phyloP scores from a whole-genome alignment of 1,284 basidiomycete species.

The Stereum hirsutum region DNA sequence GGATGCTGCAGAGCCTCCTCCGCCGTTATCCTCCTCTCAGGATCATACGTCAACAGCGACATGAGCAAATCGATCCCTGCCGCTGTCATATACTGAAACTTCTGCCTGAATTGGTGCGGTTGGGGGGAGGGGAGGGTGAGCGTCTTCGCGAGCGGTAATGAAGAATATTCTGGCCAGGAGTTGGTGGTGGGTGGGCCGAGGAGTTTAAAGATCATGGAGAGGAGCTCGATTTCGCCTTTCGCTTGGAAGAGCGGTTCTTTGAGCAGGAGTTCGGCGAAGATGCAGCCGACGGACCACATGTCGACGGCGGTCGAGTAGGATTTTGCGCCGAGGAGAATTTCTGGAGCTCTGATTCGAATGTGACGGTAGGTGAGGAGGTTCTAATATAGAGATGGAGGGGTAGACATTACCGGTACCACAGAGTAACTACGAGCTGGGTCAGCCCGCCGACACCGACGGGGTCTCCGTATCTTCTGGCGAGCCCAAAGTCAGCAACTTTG shows the following conservation, averaged over 20 bases:
- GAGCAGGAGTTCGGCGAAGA: slow-evolving; percentile 92
- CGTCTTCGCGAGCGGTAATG: slow-evolving; percentile 74
- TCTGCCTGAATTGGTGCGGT: slow-evolving; percentile 60
- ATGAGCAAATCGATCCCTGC: slow-evolving; percentile 83
- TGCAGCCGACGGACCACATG: slow-evolving; percentile 99
- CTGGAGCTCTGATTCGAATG: slow-evolving; percentile 65
- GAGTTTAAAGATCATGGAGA: slow-evolving; percentile 89
- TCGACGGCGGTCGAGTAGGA: slow-evolving; percentile 96
- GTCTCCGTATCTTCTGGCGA: slow-evolving; percentile 93
- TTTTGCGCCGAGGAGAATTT: slow-evolving; percentile 87
- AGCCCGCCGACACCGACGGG: slow-evolving; percentile 88
- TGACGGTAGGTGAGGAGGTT: slow-evolving; percentile 6
- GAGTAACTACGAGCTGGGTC: slow-evolving; percentile 95
- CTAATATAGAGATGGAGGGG: slow-evolving; percentile 9
- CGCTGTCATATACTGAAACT: slow-evolving; percentile 76
- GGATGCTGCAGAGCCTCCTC: slow-evolving; percentile 85
- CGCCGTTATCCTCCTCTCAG: slow-evolving; percentile 75
- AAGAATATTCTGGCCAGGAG: slow-evolving; percentile 81
- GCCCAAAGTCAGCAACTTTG: slow-evolving; percentile 97
- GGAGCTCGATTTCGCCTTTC: slow-evolving; percentile 90
- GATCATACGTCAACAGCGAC: slow-evolving; percentile 84
- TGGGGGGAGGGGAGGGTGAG: slow-evolving; percentile 76
- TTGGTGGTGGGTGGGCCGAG: slow-evolving; percentile 82
- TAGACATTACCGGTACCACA: slow-evolving; percentile 89
- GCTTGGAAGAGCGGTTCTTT: slow-evolving; percentile 94